Conservation (phyloP, 2,329 filamentous ascomycete species). For the Aureobasidium sp. region DNA sequence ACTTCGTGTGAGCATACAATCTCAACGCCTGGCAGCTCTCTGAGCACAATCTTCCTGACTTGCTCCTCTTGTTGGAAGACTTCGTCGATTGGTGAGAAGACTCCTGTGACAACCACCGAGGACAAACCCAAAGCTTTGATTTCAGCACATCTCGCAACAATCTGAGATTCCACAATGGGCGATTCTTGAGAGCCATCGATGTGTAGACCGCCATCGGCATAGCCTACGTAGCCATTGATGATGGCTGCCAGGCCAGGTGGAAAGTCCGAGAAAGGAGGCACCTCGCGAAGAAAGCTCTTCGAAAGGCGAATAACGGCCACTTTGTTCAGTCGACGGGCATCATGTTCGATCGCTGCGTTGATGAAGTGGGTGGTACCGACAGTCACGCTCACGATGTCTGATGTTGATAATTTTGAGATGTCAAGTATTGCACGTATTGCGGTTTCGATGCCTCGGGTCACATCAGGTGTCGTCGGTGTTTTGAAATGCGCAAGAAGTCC, state of each 20-base stretch:
- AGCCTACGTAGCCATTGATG: constrained; percentile 30
- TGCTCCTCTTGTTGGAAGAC: constrained; percentile 46
- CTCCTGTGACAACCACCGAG: constrained; percentile 49
- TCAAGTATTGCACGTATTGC: constrained; percentile 33
- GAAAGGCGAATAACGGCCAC: constrained; percentile 46
- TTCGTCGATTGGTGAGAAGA: constrained; percentile 54
- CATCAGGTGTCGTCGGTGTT: constrained; percentile 35
- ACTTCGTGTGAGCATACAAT: constrained; percentile 47
- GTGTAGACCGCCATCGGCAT: constrained; percentile 45
- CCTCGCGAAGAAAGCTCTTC: constrained; percentile 27
- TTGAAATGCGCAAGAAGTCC: constrained; percentile 31
- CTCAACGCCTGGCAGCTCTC: constrained; percentile 42
- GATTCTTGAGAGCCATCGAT: constrained; percentile 39
- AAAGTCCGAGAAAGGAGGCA: constrained; percentile 28
- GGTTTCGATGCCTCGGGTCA: constrained; percentile 36
- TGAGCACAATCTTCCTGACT: constrained; percentile 42
- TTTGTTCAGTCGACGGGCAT: constrained; percentile 42
- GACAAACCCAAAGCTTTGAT: constrained; percentile 40
- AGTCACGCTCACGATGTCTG: constrained; percentile 37
- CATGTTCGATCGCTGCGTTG: constrained; percentile 29
- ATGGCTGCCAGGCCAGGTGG: constrained; percentile 27
- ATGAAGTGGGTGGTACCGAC: constrained; percentile 45
- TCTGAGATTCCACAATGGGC: constrained; percentile 38
- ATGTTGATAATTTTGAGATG: constrained; percentile 27
- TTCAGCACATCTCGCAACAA: constrained; percentile 37